Evolutionary conservation across 192 early-diverging fungal species (phyloP), one percentile per base, ranked within the genome.

Genomic region (Jimgerdemannia flammicorona): DNA sequence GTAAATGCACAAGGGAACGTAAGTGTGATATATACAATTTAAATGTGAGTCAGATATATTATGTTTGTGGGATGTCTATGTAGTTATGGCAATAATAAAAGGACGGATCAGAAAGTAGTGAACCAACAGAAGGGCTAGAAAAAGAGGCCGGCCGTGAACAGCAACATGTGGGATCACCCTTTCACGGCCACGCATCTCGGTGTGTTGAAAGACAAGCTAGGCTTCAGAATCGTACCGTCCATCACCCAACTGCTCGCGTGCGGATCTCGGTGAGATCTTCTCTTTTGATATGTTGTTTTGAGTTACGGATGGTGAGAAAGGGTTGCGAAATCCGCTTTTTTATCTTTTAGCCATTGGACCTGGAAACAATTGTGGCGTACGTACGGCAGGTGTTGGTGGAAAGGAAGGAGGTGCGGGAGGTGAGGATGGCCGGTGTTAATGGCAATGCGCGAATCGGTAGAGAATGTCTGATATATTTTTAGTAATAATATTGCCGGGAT

Each of bases 61-160:
- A n/a, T n/a, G n/a, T n/a, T n/a, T n/a, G n/a, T n/a, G n/a, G n/a
- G n/a, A n/a, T n/a, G n/a, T n/a, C n/a, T n/a, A n/a, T n/a, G n/a
- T n/a, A n/a, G n/a, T n/a, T n/a, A n/a, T n/a, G n/a, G n/a, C n/a
- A n/a, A n/a, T n/a, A n/a, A n/a, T n/a, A n/a, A n/a, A n/a, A n/a
- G n/a, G n/a, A n/a, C n/a, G n/a, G n/a, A 29, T 29, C 29, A 29
- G 29, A 29, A 29, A 0, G 29, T 29, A 29, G 29, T 29, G 29
- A 29, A 29, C 1, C 29, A 29, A 29, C 29, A 29, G 29, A 29
- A 29, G 29, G 29, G 29, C 29, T 29, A 29, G 1, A 29, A 29
- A 29, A 29, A 29, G n/a, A n/a, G n/a, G n/a, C 97, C 96, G 8
- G 96, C 96, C n/a, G 98, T 99, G 96, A 97, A 98, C 74, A 97